Conservation (phyloP, 441 rosid species). For the Corymbia citriodora region DNA sequence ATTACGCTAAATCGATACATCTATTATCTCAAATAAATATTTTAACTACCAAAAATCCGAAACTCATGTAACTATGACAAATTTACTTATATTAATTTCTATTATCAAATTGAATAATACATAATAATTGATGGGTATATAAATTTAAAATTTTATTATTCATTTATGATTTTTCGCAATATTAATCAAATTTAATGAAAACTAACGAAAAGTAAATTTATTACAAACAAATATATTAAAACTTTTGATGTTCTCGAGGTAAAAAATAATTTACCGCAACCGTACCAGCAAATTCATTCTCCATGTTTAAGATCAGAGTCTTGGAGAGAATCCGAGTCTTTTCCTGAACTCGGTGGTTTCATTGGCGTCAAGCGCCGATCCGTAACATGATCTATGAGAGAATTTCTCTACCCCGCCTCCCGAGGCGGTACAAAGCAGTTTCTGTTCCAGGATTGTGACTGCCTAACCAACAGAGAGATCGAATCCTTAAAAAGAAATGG, state of each 20-base stretch:
- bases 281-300: neutral
- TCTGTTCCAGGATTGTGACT: neutral
- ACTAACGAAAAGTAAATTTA: accelerated
- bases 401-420: too few species aligned
- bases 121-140: accelerated
- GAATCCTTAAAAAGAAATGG: neutral
- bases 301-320: neutral
- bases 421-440: too few species aligned
- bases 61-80: accelerated
- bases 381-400: neutral
- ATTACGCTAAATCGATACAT: accelerated
- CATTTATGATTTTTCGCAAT: too few species aligned
- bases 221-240: accelerated
- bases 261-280: accelerated
- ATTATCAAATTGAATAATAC: accelerated
- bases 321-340: accelerated
- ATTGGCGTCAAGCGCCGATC: neutral
- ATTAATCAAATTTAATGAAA: too few species aligned
- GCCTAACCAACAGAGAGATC: neutral
- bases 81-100: accelerated
- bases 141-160: too few species aligned
- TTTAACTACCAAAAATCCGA: accelerated
- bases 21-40: accelerated
- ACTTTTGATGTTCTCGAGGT: too few species aligned
- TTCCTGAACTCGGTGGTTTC: neutral